Evolutionary conservation across 352 stramenopile species (phyloP), one percentile per base, ranked within the genome.

Genomic region (Thraustochytrium sp.): DNA sequence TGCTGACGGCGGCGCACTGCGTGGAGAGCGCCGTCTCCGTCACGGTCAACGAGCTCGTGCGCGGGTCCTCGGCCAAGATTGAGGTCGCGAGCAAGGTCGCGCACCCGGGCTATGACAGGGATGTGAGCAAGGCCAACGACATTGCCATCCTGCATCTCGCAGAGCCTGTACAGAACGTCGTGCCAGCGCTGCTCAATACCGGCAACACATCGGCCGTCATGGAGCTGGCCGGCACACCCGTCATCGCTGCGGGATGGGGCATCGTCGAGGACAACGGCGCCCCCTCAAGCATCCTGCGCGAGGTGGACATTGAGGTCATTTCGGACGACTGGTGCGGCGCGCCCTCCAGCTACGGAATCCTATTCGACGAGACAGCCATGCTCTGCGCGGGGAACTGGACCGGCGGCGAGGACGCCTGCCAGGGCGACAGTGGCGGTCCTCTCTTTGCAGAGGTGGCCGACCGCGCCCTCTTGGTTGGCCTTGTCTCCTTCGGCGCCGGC

Each of bases 1-100:
- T 92, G 29, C 87, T 93, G 49, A 92, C 89, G 11, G 90, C 89
- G 0, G 89, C 90, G 0, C 89, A 93, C 82, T 93, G 89, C 84
- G 87, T 87, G 48, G 59, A 56, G 59, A 42, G 3, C 2, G 73
- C 26, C 3, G 38, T 29, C 8, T 38, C 13, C 11, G 59, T 72
- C 59, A 34, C 36, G 21, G 40, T 72, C 11, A 44, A n/a, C 59
- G 59, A 18, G 42, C 59, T n/a, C 13, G 11, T 46, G 59, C 36
- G 26, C 36, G 11, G 40, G 26, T 11, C 36, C 0, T 72, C 18
- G n/a, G n/a, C n/a, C n/a, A n/a, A n/a, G n/a, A n/a, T n/a, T n/a
- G n/a, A n/a, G n/a, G n/a, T n/a, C n/a, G n/a, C n/a, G n/a, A n/a
- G n/a, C n/a, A n/a, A n/a, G 26, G 9, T 72, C 26, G 59, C 46